Base-by-base conservation (phyloP, 345 rosid species). In the Angophora floribunda region DNA sequence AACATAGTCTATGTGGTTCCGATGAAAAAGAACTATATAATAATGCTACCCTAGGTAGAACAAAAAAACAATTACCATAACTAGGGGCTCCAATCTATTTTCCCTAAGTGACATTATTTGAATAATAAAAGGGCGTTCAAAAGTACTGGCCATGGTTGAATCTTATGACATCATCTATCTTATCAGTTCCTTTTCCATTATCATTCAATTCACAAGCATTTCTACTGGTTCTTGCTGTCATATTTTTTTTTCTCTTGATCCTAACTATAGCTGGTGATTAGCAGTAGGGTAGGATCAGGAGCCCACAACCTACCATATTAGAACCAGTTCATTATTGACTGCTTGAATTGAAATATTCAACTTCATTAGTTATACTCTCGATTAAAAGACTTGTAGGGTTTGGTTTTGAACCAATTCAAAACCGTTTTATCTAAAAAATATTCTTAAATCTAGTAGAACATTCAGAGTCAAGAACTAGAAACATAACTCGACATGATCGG, bases 401-500 rank as follows among this genome's bases (percentile, higher is more conserved):
- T 32, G 22, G 1, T 70, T 70, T 70, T 8, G 44, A 67, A 67
- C 41, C 44, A 67, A 30, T 67, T 67, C 22, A 0, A 67, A 67
- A 32, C 0, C 11, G 0, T 16, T 3, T 16, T 9, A 17, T 8
- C 2, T 6, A 32, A 36, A 67, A 8, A 21, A 3, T 4, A 1
- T 32, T 17, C 16, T 7, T 3, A 30, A 65, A 65, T 4, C 32
- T 0, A 3, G 15, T n/a, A 63, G 41, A n/a, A 65, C 78, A 65
- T 65, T 65, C 1, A 3, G 0, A 2, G 41, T 4, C 1, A 1
- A 61, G 30, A 2, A 12, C 26, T 63, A 26, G 30, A 30, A 26
- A 28, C 24, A 22, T 28, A 55, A 55, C 0, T 1, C 7, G 1
- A 15, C 10, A 30, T 13, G 7, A 15, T 13, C 30, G 7, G 15